Base-by-base conservation (phyloP, 441 rosid genomes). In the Euphorbia schlechtendalii region DNA sequence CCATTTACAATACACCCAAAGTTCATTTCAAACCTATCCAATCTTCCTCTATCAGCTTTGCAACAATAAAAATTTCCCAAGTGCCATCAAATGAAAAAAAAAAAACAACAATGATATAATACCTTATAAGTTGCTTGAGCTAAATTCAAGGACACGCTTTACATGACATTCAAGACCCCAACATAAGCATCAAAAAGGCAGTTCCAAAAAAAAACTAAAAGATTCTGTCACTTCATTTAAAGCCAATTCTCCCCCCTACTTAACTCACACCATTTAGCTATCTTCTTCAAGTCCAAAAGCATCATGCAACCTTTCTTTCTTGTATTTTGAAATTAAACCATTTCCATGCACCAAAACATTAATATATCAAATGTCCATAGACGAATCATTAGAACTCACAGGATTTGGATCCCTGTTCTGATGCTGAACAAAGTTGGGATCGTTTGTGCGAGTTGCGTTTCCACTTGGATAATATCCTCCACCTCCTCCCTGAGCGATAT, bases 361-460 rank as follows among this genome's bases (percentile, higher is more conserved):
- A 32, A 61, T 51, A 25, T 52, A 63, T 64, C 38, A 27, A 48
- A 90, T 88, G 73, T 90, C 96, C 97, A 90, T 90, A 53, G 96
- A 82, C 59, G 91, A 80, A 81, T 90, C 96, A 68, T 81, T 82
- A 67, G 90, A 84, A 63, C 86, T 71, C 13, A 69, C 78, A 71
- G 89, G 81, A 73, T 84, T 75, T 5, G 84, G 66, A 59, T 86
- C 89, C 78, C 85, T 67, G 51, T 73, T 86, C 70, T 82, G 87
- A 54, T 79, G 80, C 64, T 71, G 80, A 56, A 61, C 56, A 70
- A 68, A 73, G 73, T 58, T 75, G 32, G 73, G 51, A 12, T 82
- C 86, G n/a, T 55, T 78, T 61, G 51, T 74, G 54, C 86, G 69
- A 51, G 70, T 67, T 67, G 69, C 80, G 66, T 74, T 77, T 48